phyloP scores from a whole-genome alignment of 139 green algal species.

The Chlorella sorokiniana region DNA sequence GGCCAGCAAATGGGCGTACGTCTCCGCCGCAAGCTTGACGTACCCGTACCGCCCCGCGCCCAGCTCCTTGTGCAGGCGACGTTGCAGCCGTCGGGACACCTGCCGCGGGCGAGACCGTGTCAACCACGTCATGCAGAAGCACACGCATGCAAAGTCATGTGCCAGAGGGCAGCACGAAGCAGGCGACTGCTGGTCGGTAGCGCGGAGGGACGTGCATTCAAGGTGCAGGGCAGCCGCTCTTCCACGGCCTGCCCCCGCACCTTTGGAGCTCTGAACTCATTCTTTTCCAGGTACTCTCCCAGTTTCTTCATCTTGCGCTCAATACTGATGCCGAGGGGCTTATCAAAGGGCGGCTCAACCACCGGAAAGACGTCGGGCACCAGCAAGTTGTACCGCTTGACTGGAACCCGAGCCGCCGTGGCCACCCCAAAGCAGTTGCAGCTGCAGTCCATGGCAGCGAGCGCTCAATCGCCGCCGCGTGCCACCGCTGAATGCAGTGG shows the following conservation, averaged over 20 bases:
- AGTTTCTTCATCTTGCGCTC: conserved; percentile 62
- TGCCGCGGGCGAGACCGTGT: background rate
- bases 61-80: conserved; percentile 52
- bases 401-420: conserved; percentile 42
- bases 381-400: conserved; percentile 70
- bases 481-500: too few species aligned
- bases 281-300: conserved; percentile 59
- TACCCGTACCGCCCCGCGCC: conserved; percentile 36
- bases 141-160: background rate
- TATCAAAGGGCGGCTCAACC: conserved; percentile 37
- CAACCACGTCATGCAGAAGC: background rate
- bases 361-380: conserved; percentile 64
- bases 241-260: background rate
- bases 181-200: too few species aligned
- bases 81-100: conserved; percentile 58
- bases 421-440: conserved; percentile 67
- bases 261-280: conserved; percentile 59
- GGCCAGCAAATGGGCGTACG: conserved; percentile 51
- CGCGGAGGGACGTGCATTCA: too few species aligned
- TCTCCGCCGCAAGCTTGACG: conserved; percentile 46
- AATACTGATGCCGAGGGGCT: conserved; percentile 28
- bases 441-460: conserved; percentile 44
- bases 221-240: too few species aligned
- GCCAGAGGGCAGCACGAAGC: too few species aligned
- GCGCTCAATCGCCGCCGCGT: too few species aligned